phyloP scores from a whole-genome alignment of 495 filamentous ascomycete species.

The Aspergillus sclerotiicarbonarius region DNA sequence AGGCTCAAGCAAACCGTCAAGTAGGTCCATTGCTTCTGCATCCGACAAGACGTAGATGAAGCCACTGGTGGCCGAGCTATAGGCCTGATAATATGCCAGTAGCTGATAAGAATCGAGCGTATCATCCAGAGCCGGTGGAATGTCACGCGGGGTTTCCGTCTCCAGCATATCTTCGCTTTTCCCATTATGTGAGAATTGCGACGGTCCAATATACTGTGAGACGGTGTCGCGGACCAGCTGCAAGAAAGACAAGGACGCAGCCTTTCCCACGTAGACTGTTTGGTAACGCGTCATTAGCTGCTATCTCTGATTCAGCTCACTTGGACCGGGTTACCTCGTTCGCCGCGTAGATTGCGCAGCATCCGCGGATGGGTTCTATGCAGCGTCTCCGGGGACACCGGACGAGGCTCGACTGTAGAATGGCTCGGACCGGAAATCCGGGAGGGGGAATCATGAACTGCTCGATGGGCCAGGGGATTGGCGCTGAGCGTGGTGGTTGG shows the following conservation, averaged over 20 bases:
- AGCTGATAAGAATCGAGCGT: constrained; percentile 22
- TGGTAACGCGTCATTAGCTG: not conserved
- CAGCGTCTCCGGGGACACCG: constrained; percentile 31
- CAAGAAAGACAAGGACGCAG: constrained; percentile 41
- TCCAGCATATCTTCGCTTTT: constrained; percentile 45
- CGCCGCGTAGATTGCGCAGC: constrained; percentile 37
- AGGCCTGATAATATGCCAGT: constrained; percentile 27
- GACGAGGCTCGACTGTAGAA: constrained; percentile 9
- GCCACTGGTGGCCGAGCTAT: constrained; percentile 33
- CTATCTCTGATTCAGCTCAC: too few species aligned
- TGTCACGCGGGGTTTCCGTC: constrained; percentile 33
- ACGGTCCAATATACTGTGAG: constrained; percentile 43
- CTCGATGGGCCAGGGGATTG: not conserved
- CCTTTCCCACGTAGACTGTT: constrained; percentile 41
- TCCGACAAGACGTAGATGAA: constrained; percentile 29
- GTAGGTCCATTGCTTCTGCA: constrained; percentile 14
- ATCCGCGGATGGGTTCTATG: constrained; percentile 40
- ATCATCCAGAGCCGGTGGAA: constrained; percentile 24
- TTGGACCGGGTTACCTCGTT: constrained; percentile 26
- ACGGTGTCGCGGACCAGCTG: constrained; percentile 42
- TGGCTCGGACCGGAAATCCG: not conserved
- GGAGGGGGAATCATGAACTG: not conserved
- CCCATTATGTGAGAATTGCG: constrained; percentile 41
- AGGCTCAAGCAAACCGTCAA: constrained; percentile 10
- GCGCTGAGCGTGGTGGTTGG: not conserved